Evolutionary conservation across 192 early-diverging fungal genomes (phyloP), one percentile per base, ranked within the genome.

Genomic region (Geranomyces variabilis): DNA sequence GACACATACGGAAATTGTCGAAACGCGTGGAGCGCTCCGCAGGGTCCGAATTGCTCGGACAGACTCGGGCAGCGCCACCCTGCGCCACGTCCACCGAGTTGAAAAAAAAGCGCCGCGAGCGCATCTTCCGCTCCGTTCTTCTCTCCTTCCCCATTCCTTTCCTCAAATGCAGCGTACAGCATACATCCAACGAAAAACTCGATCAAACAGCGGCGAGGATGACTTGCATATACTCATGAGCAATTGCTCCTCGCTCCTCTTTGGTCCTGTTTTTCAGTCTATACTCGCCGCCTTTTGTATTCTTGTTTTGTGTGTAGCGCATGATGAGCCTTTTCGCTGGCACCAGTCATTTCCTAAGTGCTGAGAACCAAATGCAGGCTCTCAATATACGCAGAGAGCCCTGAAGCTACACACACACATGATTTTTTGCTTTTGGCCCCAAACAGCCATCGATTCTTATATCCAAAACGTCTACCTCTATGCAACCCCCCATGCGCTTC

Each of bases 371-470:
- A 9, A 53, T 53, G 51, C 51, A 26, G 51, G 51, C 51, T 53
- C n/a, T 53, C 51, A 53, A 41, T 41, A 53, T 53, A 53, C 51
- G 51, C 51, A 53, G 51, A 53, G 51, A 26, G 51, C 51, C 51
- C 51, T 53, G 51, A 53, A 24, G 51, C 51, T n/a, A 53, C 51
- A 26, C 51, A 24, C 51, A 26, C n/a, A 53, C 19, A 53, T 53
- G 51, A 4, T 53, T 53, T n/a, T 17, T 24, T n/a, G 24, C 15
- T 53, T 53, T 8, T 53, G n/a, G 3, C 19, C 7, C 6, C 24
- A 24, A 8, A 17, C 17, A 3, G 24, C 4, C 51, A 53, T 53
- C 51, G 15, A 7, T 9, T 6, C 51, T 3, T 41, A 41, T 41
- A 41, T 41, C 3, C 3, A 26, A 53, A 53, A 7, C n/a, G 51